phyloP scores from a whole-genome alignment of 306 rosid species.

The Fragaria ananassa region DNA sequence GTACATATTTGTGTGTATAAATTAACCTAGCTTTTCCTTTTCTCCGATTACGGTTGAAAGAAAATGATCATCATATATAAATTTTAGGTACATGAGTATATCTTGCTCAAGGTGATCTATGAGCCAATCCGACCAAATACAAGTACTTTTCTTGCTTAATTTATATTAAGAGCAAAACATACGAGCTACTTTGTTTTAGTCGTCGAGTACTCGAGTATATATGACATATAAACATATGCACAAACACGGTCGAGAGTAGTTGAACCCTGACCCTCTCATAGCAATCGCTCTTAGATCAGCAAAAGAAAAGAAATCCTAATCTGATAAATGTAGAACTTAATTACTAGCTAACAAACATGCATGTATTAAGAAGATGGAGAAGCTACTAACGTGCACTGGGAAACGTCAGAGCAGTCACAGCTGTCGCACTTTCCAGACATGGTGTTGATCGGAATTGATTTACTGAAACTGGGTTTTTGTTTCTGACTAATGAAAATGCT shows the following conservation, averaged over 20 bases:
- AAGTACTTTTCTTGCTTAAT: not conserved
- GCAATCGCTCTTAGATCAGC: not conserved
- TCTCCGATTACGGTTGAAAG: no score
- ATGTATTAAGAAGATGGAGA: not conserved
- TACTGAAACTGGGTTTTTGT: not conserved
- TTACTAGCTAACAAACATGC: no score
- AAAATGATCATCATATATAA: no score
- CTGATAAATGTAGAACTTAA: not conserved
- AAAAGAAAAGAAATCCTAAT: not conserved
- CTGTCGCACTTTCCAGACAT: constrained; percentile 53
- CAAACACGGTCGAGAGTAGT: not conserved
- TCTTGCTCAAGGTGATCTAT: not conserved
- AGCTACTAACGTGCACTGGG: constrained; percentile 55
- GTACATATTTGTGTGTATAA: not conserved
- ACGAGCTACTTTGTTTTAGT: not conserved
- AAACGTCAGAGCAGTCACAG: constrained; percentile 69
- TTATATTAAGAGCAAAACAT: not conserved
- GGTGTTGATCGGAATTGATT: constrained; percentile 27
- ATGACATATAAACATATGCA: not conserved
- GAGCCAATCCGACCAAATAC: not conserved
- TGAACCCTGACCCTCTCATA: not conserved
- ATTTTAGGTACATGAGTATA: not conserved
- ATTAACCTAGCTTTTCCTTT: no score
- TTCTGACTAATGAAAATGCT: not conserved
- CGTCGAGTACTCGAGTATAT: no score